Evolutionary conservation across 441 rosid genomes (phyloP).

Genomic region (Sinapis alba): DNA sequence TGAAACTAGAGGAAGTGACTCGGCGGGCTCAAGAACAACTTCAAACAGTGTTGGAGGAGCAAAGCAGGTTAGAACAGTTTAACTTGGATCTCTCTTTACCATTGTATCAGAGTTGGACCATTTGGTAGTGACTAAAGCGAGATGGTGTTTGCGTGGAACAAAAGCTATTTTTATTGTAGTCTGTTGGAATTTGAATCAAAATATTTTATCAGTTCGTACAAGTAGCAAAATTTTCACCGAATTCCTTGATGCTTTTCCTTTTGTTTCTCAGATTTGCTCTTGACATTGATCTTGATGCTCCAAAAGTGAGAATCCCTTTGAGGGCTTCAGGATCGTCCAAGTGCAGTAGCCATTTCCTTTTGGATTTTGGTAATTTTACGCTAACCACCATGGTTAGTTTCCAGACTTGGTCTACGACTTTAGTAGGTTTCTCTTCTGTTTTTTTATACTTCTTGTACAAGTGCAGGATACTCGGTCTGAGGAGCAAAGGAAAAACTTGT

Average conservation of each 20-base stretch:
- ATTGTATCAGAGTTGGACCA: conserved; percentile 11
- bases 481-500: conserved; percentile 81
- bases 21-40: conserved; percentile 98
- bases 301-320: conserved; percentile 94
- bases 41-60: conserved; percentile 93
- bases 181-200: conserved; percentile 10
- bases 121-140: conserved; percentile 21
- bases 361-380: conserved; percentile 98
- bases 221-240: conserved; percentile 7
- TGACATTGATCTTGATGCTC: conserved; percentile 99
- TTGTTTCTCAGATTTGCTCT: conserved; percentile 84
- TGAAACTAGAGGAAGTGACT: conserved; percentile 93
- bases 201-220: conserved; percentile 6
- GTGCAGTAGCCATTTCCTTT: conserved; percentile 80
- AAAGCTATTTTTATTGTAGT: conserved; percentile 8
- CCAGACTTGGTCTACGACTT: conserved; percentile 28
- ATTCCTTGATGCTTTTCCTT: conserved; percentile 25
- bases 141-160: conserved; percentile 29
- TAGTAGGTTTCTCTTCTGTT: conserved; percentile 28
- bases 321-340: conserved; percentile 62
- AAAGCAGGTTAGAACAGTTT: conserved; percentile 73
- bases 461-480: conserved; percentile 80
- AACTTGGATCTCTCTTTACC: not conserved
- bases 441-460: conserved; percentile 34
- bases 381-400: conserved; percentile 78